Evolutionary conservation across 2,329 filamentous ascomycete species (phyloP).

Genomic region (Aspergillus udagawae): DNA sequence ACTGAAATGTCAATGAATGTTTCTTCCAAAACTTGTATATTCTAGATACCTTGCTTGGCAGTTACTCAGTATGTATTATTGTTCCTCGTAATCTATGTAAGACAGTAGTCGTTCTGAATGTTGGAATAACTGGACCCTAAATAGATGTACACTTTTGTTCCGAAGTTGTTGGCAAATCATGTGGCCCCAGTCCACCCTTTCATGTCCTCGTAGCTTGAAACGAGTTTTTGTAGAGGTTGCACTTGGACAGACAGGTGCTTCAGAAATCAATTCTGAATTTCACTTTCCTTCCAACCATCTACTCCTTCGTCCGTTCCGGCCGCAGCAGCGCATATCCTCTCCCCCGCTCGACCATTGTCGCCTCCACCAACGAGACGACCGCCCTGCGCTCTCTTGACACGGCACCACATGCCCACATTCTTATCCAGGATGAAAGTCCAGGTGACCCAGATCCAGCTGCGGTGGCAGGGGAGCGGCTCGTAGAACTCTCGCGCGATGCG

Average conservation of each 20-base stretch:
- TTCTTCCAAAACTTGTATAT: constrained; percentile 7
- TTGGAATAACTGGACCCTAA: neutral
- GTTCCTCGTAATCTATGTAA: neutral
- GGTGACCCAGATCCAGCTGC: constrained; percentile 87
- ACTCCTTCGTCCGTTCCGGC: constrained; percentile 45
- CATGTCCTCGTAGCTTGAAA: neutral
- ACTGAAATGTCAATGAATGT: constrained; percentile 5
- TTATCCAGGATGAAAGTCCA: constrained; percentile 95
- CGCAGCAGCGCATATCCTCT: constrained; percentile 41
- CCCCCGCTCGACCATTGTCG: constrained; percentile 37
- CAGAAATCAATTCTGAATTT: constrained; percentile 57
- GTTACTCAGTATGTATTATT: neutral
- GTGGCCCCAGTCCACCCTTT: neutral
- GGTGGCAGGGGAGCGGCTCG: constrained; percentile 75
- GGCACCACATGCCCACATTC: constrained; percentile 82
- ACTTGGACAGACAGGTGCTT: neutral
- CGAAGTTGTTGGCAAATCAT: neutral
- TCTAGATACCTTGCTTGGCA: constrained; percentile 15
- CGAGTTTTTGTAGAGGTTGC: neutral
- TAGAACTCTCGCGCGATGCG: constrained; percentile 88
- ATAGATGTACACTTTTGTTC: neutral
- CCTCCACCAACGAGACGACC: constrained; percentile 55
- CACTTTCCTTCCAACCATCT: constrained; percentile 63
- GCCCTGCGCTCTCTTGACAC: constrained; percentile 87
- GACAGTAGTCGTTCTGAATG: neutral